Evolutionary conservation across 352 stramenopile species (phyloP), one percentile per base, ranked within the genome.

Genomic region (Elongisporangium senticosum): DNA sequence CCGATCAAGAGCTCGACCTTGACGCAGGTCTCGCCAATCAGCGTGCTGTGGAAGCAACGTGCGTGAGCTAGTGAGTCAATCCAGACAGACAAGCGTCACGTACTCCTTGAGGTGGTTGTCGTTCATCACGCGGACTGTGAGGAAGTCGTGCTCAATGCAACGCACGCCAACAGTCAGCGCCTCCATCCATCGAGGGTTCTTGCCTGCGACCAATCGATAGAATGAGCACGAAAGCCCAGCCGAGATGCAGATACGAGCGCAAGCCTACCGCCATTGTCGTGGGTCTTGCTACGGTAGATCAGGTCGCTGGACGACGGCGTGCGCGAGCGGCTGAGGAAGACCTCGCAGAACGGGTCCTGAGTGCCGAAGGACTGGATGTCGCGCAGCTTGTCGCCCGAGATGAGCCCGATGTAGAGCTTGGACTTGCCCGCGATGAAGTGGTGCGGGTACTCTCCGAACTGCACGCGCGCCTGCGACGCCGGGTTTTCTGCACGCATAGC

Each of bases 51-150:
- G 39, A 19, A 39, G 49, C 3, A 26, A 20, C 10, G 7, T 49
- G 4, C 20, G 14, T 28, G 15, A 50, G 28, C 15, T 58, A 53
- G 26, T 28, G 21, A 21, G 17, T 4, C 4, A 48, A 50, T 26
- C 28, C 11, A 19, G 10, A 56, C 19, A 56, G 49, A 51, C 20
- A 3, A 51, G 19, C 23, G 52, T 13, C 21, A 77, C 77, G 57
- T 63, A 91, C 82, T 91, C 72, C 59, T 82, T 85, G 22, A 91
- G 53, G 48, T 81, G 78, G 65, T 91, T 91, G 70, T 89, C 75
- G 61, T 91, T 89, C 75, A 89, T 88, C 21, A 91, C 77, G 13
- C 82, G 82, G 63, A 91, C 74, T 55, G 83, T 75, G n/a, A 91
- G 64, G 60, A 79, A 89, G 49, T 89, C 77, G 62, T 91, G 82